phyloP scores from a whole-genome alignment of 1,139 yeast species.

The Lodderomyces pseudojiufengensis region DNA sequence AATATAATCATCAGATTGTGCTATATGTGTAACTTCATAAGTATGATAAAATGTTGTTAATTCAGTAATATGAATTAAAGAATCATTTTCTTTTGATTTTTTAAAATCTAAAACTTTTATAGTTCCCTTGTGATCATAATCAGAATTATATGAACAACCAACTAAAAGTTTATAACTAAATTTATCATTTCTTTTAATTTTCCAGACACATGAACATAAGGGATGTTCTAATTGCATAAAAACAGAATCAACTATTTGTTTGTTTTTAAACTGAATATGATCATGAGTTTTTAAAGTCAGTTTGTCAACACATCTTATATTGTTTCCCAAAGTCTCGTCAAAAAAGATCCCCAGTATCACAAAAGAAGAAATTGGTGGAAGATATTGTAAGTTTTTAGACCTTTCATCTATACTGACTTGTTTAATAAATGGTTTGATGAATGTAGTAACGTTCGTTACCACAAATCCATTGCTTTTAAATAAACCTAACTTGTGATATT shows the following conservation, averaged over 20 bases:
- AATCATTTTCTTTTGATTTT: slow-evolving; percentile 19
- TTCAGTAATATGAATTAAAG: slow-evolving; percentile 24
- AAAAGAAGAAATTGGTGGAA: slow-evolving; percentile 33
- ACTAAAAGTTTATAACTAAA: slow-evolving; percentile 36
- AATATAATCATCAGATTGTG: slow-evolving; percentile 34
- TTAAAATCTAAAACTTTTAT: slow-evolving; percentile 43
- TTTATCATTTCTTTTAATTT: slow-evolving; percentile 27
- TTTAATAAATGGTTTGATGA: slow-evolving; percentile 24
- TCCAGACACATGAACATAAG: slow-evolving; percentile 33
- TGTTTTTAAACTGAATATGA: slow-evolving; percentile 19
- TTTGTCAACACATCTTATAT: slow-evolving; percentile 34
- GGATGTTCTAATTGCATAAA: slow-evolving; percentile 37
- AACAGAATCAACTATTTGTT: slow-evolving; percentile 19
- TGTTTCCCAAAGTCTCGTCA: slow-evolving; percentile 20
- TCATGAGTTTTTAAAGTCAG: slow-evolving; percentile 22
- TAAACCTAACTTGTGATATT: slow-evolving; percentile 25
- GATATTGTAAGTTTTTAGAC: slow-evolving; percentile 33
- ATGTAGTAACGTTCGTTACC: slow-evolving; percentile 28
- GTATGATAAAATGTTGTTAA: slow-evolving; percentile 35
- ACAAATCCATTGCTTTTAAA: slow-evolving; percentile 52
- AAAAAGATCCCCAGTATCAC: slow-evolving; percentile 38
- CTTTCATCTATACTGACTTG: slow-evolving; percentile 36
- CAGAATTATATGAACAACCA: slow-evolving; percentile 29
- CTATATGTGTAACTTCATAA: slow-evolving; percentile 35
- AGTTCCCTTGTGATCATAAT: slow-evolving; percentile 27